Evolutionary conservation across 495 filamentous ascomycete genomes (phyloP).

Genomic region (Podospora bellae-mahoneyi): DNA sequence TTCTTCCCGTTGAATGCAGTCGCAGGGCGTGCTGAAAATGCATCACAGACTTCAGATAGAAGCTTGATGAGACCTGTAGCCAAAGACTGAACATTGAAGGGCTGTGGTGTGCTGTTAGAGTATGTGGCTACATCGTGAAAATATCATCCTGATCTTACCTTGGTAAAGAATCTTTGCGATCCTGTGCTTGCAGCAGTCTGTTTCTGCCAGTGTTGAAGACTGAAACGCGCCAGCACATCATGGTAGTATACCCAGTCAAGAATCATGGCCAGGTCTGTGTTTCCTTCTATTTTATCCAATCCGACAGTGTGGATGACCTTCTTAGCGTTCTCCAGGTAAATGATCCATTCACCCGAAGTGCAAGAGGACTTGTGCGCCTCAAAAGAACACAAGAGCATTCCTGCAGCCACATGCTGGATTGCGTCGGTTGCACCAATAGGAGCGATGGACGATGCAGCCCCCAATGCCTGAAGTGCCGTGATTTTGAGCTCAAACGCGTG

Average conservation of each 20-base stretch:
- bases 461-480: constrained; percentile 27
- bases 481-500: constrained; percentile 36
- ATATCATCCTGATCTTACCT: neutral
- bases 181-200: constrained; percentile 19
- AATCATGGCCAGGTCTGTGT: constrained; percentile 27
- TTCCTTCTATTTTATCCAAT: constrained; percentile 2
- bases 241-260: constrained; percentile 40
- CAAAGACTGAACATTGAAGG: neutral
- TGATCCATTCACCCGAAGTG: constrained; percentile 28
- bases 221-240: constrained; percentile 36
- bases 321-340: constrained; percentile 30
- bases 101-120: neutral
- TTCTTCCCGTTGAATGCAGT: neutral
- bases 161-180: neutral
- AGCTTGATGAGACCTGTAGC: neutral
- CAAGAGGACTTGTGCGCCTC: constrained; percentile 33
- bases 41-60: neutral
- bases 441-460: constrained; percentile 17
- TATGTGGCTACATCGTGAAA: neutral
- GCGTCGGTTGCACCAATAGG: constrained; percentile 24
- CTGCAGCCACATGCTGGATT: constrained; percentile 37
- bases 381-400: constrained; percentile 38
- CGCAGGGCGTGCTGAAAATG: neutral
- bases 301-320: constrained; percentile 22
- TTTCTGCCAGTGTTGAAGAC: constrained; percentile 32